Percentiles rank a stretch among this genome's conserved stretches.
These are phyloP conservation scores for Clonostachys byssicola DNA, from an alignment of 2,329 filamentous ascomycete genomes.

Conservation along the genomic window DNA sequence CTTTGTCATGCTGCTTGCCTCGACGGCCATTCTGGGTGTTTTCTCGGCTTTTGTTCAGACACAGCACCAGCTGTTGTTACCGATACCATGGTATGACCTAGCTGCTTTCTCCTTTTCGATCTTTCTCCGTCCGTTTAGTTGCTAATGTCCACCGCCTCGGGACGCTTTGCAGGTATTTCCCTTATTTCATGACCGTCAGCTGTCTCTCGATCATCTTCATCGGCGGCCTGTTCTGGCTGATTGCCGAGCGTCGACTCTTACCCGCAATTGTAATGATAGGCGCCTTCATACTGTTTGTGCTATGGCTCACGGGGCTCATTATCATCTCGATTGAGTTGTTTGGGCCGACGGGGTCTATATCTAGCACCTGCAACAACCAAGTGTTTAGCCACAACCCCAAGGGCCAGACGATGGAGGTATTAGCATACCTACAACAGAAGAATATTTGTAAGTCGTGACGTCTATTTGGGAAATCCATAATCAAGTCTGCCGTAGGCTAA, in stretches of 20 bases:
- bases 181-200: constrained; percentile 58
- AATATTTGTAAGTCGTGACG: constrained; percentile 61
- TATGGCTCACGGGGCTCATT: constrained; percentile 65
- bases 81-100: constrained; percentile 53
- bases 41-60: constrained; percentile 56
- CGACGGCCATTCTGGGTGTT: constrained; percentile 55
- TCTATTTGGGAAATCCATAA: too few relatives aligned
- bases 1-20: constrained; percentile 58
- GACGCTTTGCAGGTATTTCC: constrained; percentile 53
- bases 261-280: constrained; percentile 60
- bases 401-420: constrained; percentile 47
- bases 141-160: not conserved
- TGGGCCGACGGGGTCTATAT: constrained; percentile 55
- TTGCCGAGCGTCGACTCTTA: constrained; percentile 55
- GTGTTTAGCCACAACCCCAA: constrained; percentile 47
- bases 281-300: constrained; percentile 60
- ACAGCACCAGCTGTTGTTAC: constrained; percentile 49
- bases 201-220: constrained; percentile 64
- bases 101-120: not conserved
- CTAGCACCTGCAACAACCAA: constrained; percentile 51
- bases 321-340: constrained; percentile 60
- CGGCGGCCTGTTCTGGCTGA: constrained; percentile 57
- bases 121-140: not conserved
- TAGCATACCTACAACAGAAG: constrained; percentile 61
- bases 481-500: constrained; percentile 13